Evolutionary conservation across 129 eudicot species (phyloP), one percentile per base, ranked within the genome.

Genomic region (Cynara cardunculus): DNA sequence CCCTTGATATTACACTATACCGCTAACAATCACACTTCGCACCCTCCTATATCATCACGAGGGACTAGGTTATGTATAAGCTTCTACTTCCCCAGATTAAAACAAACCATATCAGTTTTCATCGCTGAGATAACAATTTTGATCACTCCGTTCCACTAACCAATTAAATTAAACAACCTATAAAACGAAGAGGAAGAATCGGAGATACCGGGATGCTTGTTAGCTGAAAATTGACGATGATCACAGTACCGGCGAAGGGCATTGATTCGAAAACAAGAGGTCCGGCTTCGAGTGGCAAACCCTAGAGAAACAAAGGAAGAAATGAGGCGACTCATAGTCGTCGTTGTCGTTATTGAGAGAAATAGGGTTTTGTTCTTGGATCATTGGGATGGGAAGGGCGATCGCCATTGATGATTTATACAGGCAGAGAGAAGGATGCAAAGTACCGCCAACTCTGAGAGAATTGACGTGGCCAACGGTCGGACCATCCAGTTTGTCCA

Each of bases 401-500:
- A 75, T 75, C 76, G 68, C 35, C 72, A 49, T 34, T 77, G 59
- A 53, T 32, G 72, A 21, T 53, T 70, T 25, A 6, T 12, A 80
- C 3, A 24, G 34, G 24, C 2, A 39, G 72, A 24, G 56, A 59
- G 49, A 69, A 70, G 56, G 27, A 16, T 56, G 82, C 22, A 27
- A 13, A 24, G 53, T 73, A 78, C 85, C 87, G 85, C 87, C 89
- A 78, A 71, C 75, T 75, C 24, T 72, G 49, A 61, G 41, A 46
- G 59, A 19, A 25, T 66, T 65, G 87, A 87, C 90, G 90, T 87
- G 90, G 88, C 80, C 85, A 82, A 87, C 82, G 78, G 81, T 56
- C 73, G 59, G 71, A 76, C 90, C 90, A 85, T 70, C 80, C 80
- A 85, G 19, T 79, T 26, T 41, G 22, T 25, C 66, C 28, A 19